A percentile compares a stretch with the other conserved stretches of the same genome.
Conservation (phyloP, 805 yeast species). For the Candida ficus region DNA sequence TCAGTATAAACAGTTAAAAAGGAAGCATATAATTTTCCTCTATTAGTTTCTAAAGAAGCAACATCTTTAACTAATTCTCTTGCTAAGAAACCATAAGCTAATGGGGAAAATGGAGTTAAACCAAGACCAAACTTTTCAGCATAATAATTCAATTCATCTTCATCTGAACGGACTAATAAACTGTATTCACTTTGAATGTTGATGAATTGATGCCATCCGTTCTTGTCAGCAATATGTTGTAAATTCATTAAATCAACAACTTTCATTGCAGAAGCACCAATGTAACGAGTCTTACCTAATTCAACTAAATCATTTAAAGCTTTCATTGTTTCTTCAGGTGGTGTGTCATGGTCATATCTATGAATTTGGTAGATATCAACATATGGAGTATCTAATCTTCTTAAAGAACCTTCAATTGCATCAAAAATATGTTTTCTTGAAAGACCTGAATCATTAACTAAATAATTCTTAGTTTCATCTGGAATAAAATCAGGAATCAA, state of each 20-base stretch:
- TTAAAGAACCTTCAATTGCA: slow-evolving; percentile 35
- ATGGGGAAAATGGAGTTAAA: slow-evolving; percentile 57
- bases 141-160: slow-evolving; percentile 54
- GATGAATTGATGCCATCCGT: slow-evolving; percentile 58
- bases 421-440: slow-evolving; percentile 44
- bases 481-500: background rate
- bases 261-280: slow-evolving; percentile 62
- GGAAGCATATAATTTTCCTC: slow-evolving; percentile 3
- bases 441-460: slow-evolving; percentile 32
- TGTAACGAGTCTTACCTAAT: slow-evolving; percentile 44
- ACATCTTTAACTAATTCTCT: slow-evolving; percentile 32
- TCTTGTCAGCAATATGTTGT: slow-evolving; percentile 51
- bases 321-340: slow-evolving; percentile 48
- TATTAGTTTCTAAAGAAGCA: slow-evolving; percentile 7
- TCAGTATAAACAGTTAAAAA: background rate
- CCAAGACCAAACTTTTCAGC: slow-evolving; percentile 49
- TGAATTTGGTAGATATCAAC: slow-evolving; percentile 50
- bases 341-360: slow-evolving; percentile 39
- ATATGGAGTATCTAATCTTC: slow-evolving; percentile 37
- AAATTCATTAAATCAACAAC: slow-evolving; percentile 47
- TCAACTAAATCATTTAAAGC: slow-evolving; percentile 47
- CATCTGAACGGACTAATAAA: slow-evolving; percentile 54
- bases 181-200: slow-evolving; percentile 58
- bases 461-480: background rate
- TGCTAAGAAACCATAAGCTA: slow-evolving; percentile 48